Base-by-base conservation (phyloP, 352 stramenopile genomes). In the Ophiocytium majus region DNA sequence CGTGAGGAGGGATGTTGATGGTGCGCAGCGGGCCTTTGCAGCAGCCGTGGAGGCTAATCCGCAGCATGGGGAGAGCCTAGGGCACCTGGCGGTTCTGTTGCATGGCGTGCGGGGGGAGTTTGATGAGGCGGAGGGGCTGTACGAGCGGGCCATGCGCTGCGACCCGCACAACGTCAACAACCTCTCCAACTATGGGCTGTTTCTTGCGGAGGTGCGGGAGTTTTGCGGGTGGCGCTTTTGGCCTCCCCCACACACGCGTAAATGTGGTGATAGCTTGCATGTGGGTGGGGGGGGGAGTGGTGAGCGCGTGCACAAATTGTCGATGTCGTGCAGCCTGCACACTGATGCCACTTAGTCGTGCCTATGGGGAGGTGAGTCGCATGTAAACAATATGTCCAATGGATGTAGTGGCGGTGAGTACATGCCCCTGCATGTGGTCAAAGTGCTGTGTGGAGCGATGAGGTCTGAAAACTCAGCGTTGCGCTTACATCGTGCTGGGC, bases 101-200 rank as follows among this genome's bases (percentile, higher is more conserved):
- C 86, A 90, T 71, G 86, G 86, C n/a, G 17, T 75, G 76, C 23
- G 81, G 1, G 81, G 81, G 5, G 81, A 28, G 5, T 49, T 85
- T 17, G 76, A 88, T 50, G n/a, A 28, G 32, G 85, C 86, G 50
- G 86, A 89, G 50, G 63, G 76, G 31, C 80, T 89, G 32, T 91
- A 91, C 82, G 36, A 75, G 76, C 78, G 84, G 0, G 88, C 88
- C 0, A 57, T 85, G 28, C 76, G 86, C n/a, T 63, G 43, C 14
- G 88, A 91, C 79, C 74, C 71, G n/a, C 37, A n/a, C 19, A 86
- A 88, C 50, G 88, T 88, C 23, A 91, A 91, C 79, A 89, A 83
- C 19, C 63, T 91, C 36, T 89, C 82, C 23, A 91, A 91, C 79
- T 91, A 86, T 32, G 88, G 88, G 5, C 86, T 91, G 19, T 91